Evolutionary conservation across 78 protist genomes (phyloP).

Genomic region (Capsaspora owczarzaki): DNA sequence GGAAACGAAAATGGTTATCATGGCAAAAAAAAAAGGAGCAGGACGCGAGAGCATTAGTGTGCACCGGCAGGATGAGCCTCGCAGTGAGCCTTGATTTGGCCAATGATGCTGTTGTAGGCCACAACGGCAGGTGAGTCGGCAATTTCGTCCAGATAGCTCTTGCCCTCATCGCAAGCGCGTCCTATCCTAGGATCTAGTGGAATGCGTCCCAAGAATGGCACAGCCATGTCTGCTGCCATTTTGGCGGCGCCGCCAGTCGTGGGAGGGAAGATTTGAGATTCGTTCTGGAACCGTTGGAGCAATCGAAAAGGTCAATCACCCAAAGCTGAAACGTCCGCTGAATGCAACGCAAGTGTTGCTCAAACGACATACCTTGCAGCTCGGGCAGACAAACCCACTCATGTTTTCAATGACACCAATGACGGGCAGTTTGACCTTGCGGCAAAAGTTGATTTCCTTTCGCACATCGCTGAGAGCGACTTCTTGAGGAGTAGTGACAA

Average conservation of each 20-base stretch:
- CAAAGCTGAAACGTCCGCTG: no score
- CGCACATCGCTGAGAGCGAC: constrained; percentile 88
- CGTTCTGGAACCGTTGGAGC: background rate
- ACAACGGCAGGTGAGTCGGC: background rate
- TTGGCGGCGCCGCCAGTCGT: background rate
- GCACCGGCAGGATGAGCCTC: no score
- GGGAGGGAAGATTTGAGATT: background rate
- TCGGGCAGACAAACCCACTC: constrained; percentile 95
- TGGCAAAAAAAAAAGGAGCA: no score
- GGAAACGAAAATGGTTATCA: no score
- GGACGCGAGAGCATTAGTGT: no score
- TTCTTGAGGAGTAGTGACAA: constrained; percentile 98
- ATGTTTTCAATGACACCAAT: constrained; percentile 99
- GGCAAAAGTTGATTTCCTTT: constrained; percentile 91
- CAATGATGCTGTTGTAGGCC: background rate
- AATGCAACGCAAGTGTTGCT: no score
- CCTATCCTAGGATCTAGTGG: constrained; percentile 10
- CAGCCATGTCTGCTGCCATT: background rate
- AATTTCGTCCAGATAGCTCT: background rate
- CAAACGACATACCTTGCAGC: constrained; percentile 46
- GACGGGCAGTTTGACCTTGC: constrained; percentile 63
- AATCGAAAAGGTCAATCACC: no score
- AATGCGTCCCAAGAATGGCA: background rate
- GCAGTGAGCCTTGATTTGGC: no score
- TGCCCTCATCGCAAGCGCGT: background rate